phyloP scores from a whole-genome alignment of 2,329 filamentous ascomycete species.

The Lecanicillium sp. region DNA sequence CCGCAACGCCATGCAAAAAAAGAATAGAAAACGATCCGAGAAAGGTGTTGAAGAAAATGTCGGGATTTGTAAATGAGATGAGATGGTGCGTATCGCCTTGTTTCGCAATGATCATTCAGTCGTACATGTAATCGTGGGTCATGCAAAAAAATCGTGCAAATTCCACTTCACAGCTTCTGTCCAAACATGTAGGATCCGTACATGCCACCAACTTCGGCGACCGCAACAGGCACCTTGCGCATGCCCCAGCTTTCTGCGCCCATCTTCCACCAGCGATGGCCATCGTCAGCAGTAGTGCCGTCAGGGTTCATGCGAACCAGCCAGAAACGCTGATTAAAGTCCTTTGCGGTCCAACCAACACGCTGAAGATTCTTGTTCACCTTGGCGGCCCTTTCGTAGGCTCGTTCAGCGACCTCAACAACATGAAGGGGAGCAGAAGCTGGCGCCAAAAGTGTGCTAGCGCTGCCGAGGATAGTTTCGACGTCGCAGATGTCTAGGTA shows the following conservation, averaged over 20 bases:
- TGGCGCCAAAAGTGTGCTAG: constrained; percentile 49
- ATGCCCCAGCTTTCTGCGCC: constrained; percentile 79
- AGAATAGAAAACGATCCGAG: neutral
- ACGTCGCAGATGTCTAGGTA: constrained; percentile 70
- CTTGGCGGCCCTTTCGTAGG: constrained; percentile 57
- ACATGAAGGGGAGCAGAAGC: constrained; percentile 64
- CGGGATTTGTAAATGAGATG: constrained; percentile 2
- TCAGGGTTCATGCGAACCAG: constrained; percentile 48
- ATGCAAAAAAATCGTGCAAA: constrained; percentile 4
- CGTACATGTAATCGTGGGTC: constrained; percentile 1
- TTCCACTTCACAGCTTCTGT: constrained; percentile 37
- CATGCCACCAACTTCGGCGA: constrained; percentile 86
- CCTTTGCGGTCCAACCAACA: constrained; percentile 62
- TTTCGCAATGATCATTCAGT: neutral
- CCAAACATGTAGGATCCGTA: constrained; percentile 70
- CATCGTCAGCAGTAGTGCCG: constrained; percentile 24
- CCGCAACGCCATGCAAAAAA: neutral
- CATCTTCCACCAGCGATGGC: constrained; percentile 71
- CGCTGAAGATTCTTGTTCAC: constrained; percentile 50
- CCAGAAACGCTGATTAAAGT: constrained; percentile 59
- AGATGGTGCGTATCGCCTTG: constrained; percentile 3
- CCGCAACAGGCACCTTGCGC: constrained; percentile 84
- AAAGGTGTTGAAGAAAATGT: neutral
- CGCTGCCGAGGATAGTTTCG: constrained; percentile 46
- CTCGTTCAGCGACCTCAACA: constrained; percentile 63